Evolutionary conservation across 2,329 filamentous ascomycete species (phyloP).

Genomic region (Diplocarpon mali): DNA sequence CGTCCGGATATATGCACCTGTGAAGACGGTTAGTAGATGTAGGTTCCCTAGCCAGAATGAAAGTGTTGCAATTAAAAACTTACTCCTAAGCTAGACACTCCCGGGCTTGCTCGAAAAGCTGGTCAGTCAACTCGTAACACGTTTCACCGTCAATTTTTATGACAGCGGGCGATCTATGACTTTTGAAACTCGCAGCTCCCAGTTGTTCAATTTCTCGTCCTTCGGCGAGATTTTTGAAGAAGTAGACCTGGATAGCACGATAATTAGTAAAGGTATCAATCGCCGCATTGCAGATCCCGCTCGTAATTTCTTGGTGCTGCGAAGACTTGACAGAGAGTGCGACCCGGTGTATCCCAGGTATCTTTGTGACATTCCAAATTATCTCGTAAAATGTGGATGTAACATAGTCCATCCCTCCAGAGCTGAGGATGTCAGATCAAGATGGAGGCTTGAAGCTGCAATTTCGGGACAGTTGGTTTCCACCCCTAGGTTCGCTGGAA

Average conservation of each 20-base stretch:
- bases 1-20: constrained; percentile 27
- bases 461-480: not conserved
- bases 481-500: not conserved
- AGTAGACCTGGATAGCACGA: constrained; percentile 22
- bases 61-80: not conserved
- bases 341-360: constrained; percentile 10
- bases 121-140: constrained; percentile 15
- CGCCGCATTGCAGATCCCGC: constrained; percentile 6
- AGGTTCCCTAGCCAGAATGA: not conserved
- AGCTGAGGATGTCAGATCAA: not conserved
- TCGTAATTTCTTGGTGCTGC: constrained; percentile 12
- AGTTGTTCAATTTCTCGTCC: constrained; percentile 8
- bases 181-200: constrained; percentile 4
- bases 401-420: constrained; percentile 11
- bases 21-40: not conserved
- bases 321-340: constrained; percentile 16
- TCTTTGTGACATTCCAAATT: constrained; percentile 1
- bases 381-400: constrained; percentile 7
- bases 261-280: constrained; percentile 24
- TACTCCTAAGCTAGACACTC: constrained; percentile 18
- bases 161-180: constrained; percentile 1
- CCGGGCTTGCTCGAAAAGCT: constrained; percentile 8
- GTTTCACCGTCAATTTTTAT: constrained; percentile 6
- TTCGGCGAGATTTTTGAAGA: constrained; percentile 18
- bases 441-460: not conserved